These are phyloP conservation scores for Amaranthus cruentus DNA, from an alignment of 148 eudicot genomes.

Conservation along the genomic window DNA sequence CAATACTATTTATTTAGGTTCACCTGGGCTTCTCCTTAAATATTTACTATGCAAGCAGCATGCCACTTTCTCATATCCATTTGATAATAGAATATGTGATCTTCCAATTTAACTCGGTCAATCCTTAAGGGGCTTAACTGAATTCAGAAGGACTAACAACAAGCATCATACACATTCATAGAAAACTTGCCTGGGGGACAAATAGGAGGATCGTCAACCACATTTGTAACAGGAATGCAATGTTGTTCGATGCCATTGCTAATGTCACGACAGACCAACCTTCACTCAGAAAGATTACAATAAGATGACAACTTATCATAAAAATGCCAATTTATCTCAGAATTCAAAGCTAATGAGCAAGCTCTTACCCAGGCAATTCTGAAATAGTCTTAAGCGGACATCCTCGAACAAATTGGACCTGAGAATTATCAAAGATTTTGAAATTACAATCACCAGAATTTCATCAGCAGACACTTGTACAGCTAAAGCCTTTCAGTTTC, in stretches of 20 bases:
- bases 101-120: too few species aligned
- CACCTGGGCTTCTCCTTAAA: too few species aligned
- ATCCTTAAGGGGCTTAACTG: too few species aligned
- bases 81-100: too few species aligned
- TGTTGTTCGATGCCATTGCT: constrained; percentile 34
- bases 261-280: constrained; percentile 37
- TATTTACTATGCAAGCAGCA: too few species aligned
- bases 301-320: not conserved
- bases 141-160: not conserved
- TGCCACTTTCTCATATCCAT: too few species aligned
- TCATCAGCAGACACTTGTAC: not conserved
- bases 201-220: constrained; percentile 26
- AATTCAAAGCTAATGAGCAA: not conserved
- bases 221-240: constrained; percentile 34
- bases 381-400: constrained; percentile 13
- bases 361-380: constrained; percentile 33
- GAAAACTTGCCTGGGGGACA: constrained; percentile 33
- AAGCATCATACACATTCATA: not conserved
- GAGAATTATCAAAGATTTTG: not conserved
- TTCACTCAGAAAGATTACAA: constrained; percentile 9
- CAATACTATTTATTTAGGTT: too few species aligned
- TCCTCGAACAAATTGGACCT: constrained; percentile 36
- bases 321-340: not conserved
- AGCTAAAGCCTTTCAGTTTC: not conserved
- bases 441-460: not conserved